These are phyloP conservation scores for Diaporthe humulicola DNA, from an alignment of 2,329 filamentous ascomycete species.

Conservation along the genomic window DNA sequence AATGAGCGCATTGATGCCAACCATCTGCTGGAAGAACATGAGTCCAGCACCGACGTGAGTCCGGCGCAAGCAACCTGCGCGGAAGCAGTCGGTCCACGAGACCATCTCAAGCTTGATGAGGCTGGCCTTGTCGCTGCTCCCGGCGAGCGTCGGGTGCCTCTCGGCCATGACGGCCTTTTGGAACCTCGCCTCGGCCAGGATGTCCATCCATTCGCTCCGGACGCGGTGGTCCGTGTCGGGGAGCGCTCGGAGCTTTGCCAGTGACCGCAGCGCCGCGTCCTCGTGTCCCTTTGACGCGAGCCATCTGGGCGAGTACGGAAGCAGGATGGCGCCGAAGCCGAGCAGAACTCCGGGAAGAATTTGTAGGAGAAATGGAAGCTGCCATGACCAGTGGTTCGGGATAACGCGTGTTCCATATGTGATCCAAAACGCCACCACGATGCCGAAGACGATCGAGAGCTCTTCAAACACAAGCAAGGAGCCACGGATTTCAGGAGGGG, in stretches of 20 bases:
- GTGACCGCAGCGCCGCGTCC: constrained; percentile 60
- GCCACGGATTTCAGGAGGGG: constrained; percentile 47
- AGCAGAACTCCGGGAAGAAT: constrained; percentile 46
- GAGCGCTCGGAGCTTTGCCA: constrained; percentile 62
- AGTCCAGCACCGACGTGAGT: constrained; percentile 61
- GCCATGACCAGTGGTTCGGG: constrained; percentile 46
- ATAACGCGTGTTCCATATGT: constrained; percentile 45
- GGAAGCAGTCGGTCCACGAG: constrained; percentile 60
- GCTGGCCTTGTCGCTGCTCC: constrained; percentile 49
- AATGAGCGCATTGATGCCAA: constrained; percentile 62
- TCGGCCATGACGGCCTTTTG: constrained; percentile 56
- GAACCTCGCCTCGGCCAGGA: constrained; percentile 62
- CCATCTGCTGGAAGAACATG: constrained; percentile 71
- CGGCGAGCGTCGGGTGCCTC: constrained; percentile 46
- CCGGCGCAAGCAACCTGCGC: constrained; percentile 60
- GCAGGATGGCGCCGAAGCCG: constrained; percentile 55
- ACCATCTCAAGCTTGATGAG: constrained; percentile 48
- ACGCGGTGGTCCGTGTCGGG: constrained; percentile 58
- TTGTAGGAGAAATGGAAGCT: constrained; percentile 62
- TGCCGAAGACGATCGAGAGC: constrained; percentile 49
- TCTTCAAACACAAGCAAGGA: constrained; percentile 50
- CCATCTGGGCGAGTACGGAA: constrained; percentile 69
- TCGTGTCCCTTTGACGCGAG: constrained; percentile 61
- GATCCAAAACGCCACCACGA: constrained; percentile 48
- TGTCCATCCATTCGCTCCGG: constrained; percentile 62